phyloP scores from a whole-genome alignment of 164 flowering plant species.

The Taxillus chinensis region DNA sequence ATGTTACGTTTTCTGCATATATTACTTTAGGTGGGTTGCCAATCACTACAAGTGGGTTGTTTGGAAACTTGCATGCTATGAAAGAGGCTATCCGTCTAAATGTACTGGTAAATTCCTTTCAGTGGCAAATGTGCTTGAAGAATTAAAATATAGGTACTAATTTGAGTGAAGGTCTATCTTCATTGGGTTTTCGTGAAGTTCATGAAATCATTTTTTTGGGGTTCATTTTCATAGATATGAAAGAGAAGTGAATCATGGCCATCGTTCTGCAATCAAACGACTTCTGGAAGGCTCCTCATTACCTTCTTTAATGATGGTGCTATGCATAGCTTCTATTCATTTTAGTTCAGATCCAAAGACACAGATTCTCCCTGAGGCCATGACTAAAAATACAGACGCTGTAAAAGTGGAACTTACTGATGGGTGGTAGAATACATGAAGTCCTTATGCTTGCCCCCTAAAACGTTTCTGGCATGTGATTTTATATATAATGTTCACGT shows the following conservation, averaged over 20 bases:
- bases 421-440: slow-evolving; percentile 66
- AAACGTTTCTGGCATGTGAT: slow-evolving; percentile 7
- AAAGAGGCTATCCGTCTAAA: slow-evolving; percentile 55
- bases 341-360: slow-evolving; percentile 11
- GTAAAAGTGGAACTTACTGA: slow-evolving; percentile 78
- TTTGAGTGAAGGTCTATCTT: slow-evolving; percentile 2
- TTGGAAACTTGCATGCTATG: slow-evolving; percentile 95
- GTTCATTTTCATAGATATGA: slow-evolving; percentile 56
- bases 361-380: slow-evolving; percentile 11
- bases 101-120: slow-evolving; percentile 47
- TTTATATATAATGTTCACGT: too few species aligned
- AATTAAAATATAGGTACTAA: slow-evolving; percentile 73
- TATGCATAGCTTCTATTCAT: slow-evolving; percentile 68
- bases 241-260: slow-evolving; percentile 91
- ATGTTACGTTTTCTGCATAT: background rate
- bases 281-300: slow-evolving; percentile 83
- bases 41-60: slow-evolving; percentile 98
- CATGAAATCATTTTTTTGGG: background rate
- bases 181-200: background rate
- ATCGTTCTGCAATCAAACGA: slow-evolving; percentile 78
- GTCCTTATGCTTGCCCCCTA: background rate
- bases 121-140: slow-evolving; percentile 76
- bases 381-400: slow-evolving; percentile 11
- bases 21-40: slow-evolving; percentile 64
- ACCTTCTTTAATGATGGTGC: slow-evolving; percentile 64